phyloP scores from a whole-genome alignment of 768 basidiomycete genomes.

The Amanita rubescens region DNA sequence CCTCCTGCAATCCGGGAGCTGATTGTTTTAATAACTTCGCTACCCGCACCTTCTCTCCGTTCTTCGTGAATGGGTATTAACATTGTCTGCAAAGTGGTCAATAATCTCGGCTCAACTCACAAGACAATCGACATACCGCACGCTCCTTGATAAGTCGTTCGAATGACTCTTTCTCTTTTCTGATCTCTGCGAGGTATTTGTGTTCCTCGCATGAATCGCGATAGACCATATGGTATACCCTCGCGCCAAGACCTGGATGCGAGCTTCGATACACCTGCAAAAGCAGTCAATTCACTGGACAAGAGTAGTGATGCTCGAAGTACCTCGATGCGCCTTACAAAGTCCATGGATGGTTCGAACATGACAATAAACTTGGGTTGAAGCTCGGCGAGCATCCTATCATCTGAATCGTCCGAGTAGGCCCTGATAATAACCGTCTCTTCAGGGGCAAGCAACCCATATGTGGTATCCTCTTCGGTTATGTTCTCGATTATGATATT shows the following conservation, averaged over 20 bases:
- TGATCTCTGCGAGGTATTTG: slow-evolving; percentile 82
- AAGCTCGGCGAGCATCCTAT: slow-evolving; percentile 78
- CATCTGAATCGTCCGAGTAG: slow-evolving; percentile 91
- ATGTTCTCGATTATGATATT: slow-evolving; percentile 28
- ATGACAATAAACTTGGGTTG: slow-evolving; percentile 90
- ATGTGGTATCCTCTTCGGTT: slow-evolving; percentile 51
- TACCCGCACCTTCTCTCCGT: slow-evolving; percentile 29
- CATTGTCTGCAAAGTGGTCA: slow-evolving; percentile 57
- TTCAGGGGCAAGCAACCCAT: slow-evolving; percentile 71
- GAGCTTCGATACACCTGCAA: slow-evolving; percentile 78
- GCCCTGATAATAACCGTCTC: slow-evolving; percentile 81
- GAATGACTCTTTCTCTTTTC: slow-evolving; percentile 91
- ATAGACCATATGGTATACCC: slow-evolving; percentile 97
- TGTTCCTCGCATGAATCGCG: slow-evolving; percentile 91
- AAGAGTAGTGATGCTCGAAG: slow-evolving; percentile 11
- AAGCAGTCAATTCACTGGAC: not conserved
- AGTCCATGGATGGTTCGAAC: slow-evolving; percentile 93
- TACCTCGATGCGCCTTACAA: slow-evolving; percentile 88
- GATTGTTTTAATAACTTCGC: slow-evolving; percentile 67
- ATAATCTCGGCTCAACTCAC: not conserved
- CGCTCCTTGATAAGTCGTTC: slow-evolving; percentile 89
- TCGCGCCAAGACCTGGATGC: slow-evolving; percentile 72
- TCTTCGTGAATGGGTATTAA: slow-evolving; percentile 76
- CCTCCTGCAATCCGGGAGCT: slow-evolving; percentile 86
- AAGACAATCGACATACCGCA: slow-evolving; percentile 47